Percentiles rank a stretch among this genome's conserved stretches.
Conservation (phyloP, 2,329 filamentous ascomycete genomes). For the Raffaelea albimanens region DNA sequence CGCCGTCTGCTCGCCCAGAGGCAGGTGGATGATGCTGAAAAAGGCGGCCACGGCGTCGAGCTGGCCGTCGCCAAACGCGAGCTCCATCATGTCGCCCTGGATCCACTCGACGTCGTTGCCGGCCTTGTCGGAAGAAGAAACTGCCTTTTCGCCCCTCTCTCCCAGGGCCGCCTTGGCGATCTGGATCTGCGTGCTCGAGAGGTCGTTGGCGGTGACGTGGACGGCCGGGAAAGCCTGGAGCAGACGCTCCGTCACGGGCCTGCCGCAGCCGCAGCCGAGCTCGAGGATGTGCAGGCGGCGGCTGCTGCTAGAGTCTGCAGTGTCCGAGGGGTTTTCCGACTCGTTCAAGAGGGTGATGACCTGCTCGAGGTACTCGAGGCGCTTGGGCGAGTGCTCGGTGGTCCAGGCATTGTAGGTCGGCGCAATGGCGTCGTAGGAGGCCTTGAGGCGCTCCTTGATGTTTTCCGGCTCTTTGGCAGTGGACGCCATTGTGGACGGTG, state of each 20-base stretch:
- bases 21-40: slow-evolving; percentile 47
- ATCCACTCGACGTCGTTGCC: slow-evolving; percentile 17
- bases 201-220: slow-evolving; percentile 28
- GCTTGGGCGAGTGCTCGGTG: slow-evolving; percentile 18
- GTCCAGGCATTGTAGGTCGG: slow-evolving; percentile 31
- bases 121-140: not conserved
- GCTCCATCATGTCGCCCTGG: slow-evolving; percentile 28
- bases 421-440: slow-evolving; percentile 24
- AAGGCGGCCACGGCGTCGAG: slow-evolving; percentile 41
- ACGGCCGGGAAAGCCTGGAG: slow-evolving; percentile 14
- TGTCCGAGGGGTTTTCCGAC: too few species aligned
- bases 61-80: slow-evolving; percentile 17
- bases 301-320: too few species aligned
- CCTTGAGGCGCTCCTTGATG: slow-evolving; percentile 25
- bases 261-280: slow-evolving; percentile 31
- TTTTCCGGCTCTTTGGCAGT: slow-evolving; percentile 12
- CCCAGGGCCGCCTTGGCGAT: slow-evolving; percentile 20
- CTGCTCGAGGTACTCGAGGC: slow-evolving; percentile 23
- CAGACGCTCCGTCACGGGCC: slow-evolving; percentile 25
- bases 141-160: slow-evolving; percentile 7
- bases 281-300: slow-evolving; percentile 23
- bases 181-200: slow-evolving; percentile 28
- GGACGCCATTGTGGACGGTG: too few species aligned
- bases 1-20: slow-evolving; percentile 35
- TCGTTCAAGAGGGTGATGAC: slow-evolving; percentile 18